Conservation (phyloP, 2,329 filamentous ascomycete species). For the Aspergillus melleus region DNA sequence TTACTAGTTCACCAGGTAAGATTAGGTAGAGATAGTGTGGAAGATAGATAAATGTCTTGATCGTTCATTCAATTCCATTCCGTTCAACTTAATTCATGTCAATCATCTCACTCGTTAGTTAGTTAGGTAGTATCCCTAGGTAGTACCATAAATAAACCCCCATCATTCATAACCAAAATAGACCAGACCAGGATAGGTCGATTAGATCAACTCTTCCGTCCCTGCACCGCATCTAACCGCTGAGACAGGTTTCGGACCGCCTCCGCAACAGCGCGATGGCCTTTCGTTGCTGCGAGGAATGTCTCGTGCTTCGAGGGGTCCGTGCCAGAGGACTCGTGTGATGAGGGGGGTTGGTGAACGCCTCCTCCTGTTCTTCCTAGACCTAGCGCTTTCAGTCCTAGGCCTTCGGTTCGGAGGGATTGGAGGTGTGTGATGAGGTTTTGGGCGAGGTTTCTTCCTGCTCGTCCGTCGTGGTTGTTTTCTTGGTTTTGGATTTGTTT, state of each 20-base stretch:
- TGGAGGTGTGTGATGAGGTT: not conserved
- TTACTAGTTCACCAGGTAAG: too few relatives aligned
- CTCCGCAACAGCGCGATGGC: conserved; percentile 30
- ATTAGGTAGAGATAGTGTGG: too few relatives aligned
- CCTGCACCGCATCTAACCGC: conserved; percentile 23
- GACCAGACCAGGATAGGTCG: not conserved
- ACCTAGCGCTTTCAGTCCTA: too few relatives aligned
- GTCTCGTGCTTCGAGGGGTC: not conserved
- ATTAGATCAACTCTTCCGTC: conserved; percentile 5
- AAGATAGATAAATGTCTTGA: too few relatives aligned
- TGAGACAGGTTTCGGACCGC: conserved; percentile 27
- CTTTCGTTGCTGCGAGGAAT: conserved; percentile 24
- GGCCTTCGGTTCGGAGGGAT: not conserved
- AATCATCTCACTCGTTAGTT: too few relatives aligned
- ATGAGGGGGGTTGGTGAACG: too few relatives aligned
- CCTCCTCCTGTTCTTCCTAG: not conserved
- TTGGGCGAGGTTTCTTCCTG: too few relatives aligned
- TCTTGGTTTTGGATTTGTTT: not conserved
- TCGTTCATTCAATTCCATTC: too few relatives aligned
- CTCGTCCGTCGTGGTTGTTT: not conserved
- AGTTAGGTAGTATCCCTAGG: too few relatives aligned
- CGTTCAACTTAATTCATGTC: too few relatives aligned
- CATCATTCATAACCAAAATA: too few relatives aligned
- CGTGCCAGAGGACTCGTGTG: not conserved
- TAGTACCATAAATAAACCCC: too few relatives aligned